Evolutionary conservation across 2,329 filamentous ascomycete genomes (phyloP), one percentile per base, ranked within the genome.

Genomic region (Alternaria arborescens): DNA sequence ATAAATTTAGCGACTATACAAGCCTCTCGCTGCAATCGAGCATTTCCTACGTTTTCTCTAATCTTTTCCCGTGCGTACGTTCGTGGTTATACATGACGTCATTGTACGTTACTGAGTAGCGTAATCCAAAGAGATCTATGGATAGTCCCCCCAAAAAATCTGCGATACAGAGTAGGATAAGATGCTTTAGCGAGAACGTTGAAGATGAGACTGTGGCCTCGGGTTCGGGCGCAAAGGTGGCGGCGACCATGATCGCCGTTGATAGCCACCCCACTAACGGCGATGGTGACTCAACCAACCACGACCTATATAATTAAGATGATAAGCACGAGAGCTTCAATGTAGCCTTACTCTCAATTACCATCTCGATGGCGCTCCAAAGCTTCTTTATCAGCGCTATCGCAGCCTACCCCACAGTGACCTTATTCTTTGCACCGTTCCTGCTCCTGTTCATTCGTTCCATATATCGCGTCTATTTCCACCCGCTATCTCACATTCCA

Each of bases 401-500:
- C 6, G 12, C 10, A 24, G 52, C 56, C 44, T 50, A 65, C 34
- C 58, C 62, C 8, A 48, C 59, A 5, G 41, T 58, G 24, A 28
- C 18, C 8, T 28, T 58, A 4, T n/a, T 52, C 20, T 20, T 61
- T 14, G 22, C 43, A 12, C 58, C 57, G 14, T n/a, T 67, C 11
- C 6, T 60, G 24, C n/a, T 69, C 30, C 43, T 71, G 11, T 12
- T 64, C 32, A 18, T 60, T 28, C 66, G 67, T 8, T 61, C 62
- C 1, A 20, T 73, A n/a, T 71, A 71, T 48, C 69, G 71, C 26
- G 12, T 70, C 44, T 69, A 63, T 50, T 52, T 72, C 11, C 72
- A 74, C 43, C 70, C 70, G 2, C 62, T 71, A 3, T 50, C 68
- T 4, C 60, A 67, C 20, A 68, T 75, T 6, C 70, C 72, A 1